Base-by-base conservation (phyloP, 345 rosid genomes). In the Citrus inodora region DNA sequence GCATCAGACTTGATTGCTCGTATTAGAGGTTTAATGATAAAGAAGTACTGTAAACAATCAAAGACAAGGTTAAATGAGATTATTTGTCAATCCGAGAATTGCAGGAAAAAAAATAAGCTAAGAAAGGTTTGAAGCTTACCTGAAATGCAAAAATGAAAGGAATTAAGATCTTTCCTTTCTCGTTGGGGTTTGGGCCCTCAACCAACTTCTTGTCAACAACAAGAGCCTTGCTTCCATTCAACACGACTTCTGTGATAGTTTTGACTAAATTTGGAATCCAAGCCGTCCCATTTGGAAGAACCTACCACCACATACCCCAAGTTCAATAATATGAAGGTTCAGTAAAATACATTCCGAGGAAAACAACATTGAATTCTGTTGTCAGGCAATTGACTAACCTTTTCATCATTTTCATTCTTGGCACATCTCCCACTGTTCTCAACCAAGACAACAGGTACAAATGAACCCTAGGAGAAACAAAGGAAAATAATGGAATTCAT, bases 381-480 rank as follows among this genome's bases (percentile, higher is more conserved):
- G 9, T 16, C 9, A 51, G 21, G 58, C 48, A 70, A 59, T 28
- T 24, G 59, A 72, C 87, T 61, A 30, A 89, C 92, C 92, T 86
- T 87, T 79, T 89, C 92, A 8, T 89, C 92, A 82, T 67, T 75
- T 65, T 88, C 90, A 78, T 87, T 87, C 88, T 85, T 87, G 66
- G 82, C 70, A 67, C 92, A 89, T 83, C 89, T 89, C 75, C 92
- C 92, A 10, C 90, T 88, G 78, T 89, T 89, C 85, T 89, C 90
- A 32, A 87, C 90, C 78, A 87, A 82, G 40, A 83, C 86, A 69
- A 87, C 83, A 32, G 90, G 90, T 56, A 85, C 81, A 7, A 70
- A 72, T 51, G 87, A 78, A 69, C 62, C 84, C 90, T 89, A 71
- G 11, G 68, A 82, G 73, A 70, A 78, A 68, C 14, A 72, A 72